These are phyloP conservation scores for Eucalyptus camaldulensis DNA, from an alignment of 345 rosid genomes.

Conservation along the genomic window DNA sequence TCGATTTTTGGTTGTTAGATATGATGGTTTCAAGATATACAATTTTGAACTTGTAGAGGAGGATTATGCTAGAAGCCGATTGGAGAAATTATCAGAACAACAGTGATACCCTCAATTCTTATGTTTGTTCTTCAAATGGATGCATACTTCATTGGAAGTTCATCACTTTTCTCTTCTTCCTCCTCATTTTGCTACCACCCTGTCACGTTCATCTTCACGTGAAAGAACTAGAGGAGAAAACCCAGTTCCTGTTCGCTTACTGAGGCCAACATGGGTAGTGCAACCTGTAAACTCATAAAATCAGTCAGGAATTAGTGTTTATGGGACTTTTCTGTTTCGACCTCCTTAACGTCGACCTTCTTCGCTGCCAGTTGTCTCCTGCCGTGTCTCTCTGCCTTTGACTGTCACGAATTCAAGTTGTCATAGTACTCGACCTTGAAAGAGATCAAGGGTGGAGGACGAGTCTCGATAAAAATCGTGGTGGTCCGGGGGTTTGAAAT, in stretches of 20 bases:
- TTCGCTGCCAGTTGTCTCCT: not conserved
- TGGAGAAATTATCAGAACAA: not conserved
- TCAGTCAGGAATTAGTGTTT: not conserved
- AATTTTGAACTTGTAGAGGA: not conserved
- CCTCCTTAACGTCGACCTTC: not conserved
- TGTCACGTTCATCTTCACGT: not conserved
- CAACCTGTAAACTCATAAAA: not conserved
- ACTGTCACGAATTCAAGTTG: not conserved
- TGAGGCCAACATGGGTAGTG: not conserved
- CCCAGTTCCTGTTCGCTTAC: not conserved
- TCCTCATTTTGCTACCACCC: not conserved
- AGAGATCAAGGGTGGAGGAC: not conserved
- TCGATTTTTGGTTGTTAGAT: fast-evolving
- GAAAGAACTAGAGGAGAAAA: not conserved
- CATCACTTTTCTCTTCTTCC: not conserved
- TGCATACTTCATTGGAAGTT: not conserved
- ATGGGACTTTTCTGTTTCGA: not conserved
- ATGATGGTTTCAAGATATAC: not conserved
- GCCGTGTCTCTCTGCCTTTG: not conserved
- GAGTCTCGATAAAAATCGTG: not conserved
- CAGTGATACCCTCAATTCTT: not conserved
- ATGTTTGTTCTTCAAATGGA: not conserved
- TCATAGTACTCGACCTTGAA: not conserved
- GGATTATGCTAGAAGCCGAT: not conserved
- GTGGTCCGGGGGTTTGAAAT: not conserved